phyloP scores from a whole-genome alignment of 139 green algal species.

The Klebsormidium nitens region DNA sequence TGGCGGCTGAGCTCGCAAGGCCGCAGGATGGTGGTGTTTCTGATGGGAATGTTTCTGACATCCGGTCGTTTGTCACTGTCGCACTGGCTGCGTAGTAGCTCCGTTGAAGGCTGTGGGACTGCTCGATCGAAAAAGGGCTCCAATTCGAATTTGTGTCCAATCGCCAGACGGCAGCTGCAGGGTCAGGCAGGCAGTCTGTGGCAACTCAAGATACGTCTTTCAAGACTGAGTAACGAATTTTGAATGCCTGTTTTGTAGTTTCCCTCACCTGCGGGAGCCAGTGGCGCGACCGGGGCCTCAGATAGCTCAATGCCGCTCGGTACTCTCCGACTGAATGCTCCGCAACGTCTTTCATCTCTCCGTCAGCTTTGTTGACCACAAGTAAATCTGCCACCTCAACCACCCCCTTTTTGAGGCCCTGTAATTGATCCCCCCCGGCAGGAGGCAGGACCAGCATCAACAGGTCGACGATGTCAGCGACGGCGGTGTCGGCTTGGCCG shows the following conservation, averaged over 20 bases:
- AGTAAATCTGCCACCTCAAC: conserved; percentile 32
- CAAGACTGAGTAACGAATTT: too few species aligned
- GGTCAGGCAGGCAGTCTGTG: too few species aligned
- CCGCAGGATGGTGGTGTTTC: too few species aligned
- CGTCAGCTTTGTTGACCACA: conserved; percentile 36
- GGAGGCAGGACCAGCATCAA: conserved; percentile 60
- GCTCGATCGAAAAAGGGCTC: not conserved
- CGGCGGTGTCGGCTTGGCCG: conserved; percentile 55
- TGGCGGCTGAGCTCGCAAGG: not conserved
- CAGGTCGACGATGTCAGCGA: conserved; percentile 53
- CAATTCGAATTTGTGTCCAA: not conserved
- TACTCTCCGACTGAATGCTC: conserved; percentile 21
- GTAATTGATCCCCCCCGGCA: conserved; percentile 52
- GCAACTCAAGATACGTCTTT: too few species aligned
- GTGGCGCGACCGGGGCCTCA: conserved; percentile 12
- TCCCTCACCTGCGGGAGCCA: conserved; percentile 31
- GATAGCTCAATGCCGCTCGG: conserved; percentile 19
- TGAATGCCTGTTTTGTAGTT: too few species aligned
- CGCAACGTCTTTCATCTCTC: conserved; percentile 9
- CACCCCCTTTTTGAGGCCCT: conserved; percentile 59
- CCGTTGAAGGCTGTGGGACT: not conserved
- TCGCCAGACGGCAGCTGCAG: not conserved
- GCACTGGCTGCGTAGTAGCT: too few species aligned
- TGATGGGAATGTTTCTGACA: too few species aligned
- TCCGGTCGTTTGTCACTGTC: too few species aligned